Conservation (phyloP, 345 rosid species). For the Rhizophora apiculata region DNA sequence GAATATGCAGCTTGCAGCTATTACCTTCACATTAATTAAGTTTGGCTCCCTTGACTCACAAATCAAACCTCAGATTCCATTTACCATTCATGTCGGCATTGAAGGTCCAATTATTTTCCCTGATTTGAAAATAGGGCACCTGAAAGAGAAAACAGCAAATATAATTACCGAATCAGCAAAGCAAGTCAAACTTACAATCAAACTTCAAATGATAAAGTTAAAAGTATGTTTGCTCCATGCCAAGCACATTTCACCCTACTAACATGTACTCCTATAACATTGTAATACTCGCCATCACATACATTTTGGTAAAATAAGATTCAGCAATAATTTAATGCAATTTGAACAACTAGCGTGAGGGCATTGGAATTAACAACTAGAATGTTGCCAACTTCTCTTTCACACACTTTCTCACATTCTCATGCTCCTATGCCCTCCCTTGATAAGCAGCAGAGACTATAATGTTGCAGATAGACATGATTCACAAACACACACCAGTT, state of each 20-base stretch:
- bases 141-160: conserved; percentile 28
- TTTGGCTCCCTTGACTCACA: conserved; percentile 32
- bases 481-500: too few species aligned
- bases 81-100: conserved; percentile 71
- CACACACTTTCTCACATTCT: too few species aligned
- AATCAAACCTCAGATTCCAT: conserved; percentile 78
- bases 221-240: neutral
- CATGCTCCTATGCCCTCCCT: too few species aligned
- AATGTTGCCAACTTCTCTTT: too few species aligned
- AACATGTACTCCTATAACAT: too few species aligned
- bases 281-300: too few species aligned
- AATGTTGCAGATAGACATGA: neutral
- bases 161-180: neutral
- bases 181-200: neutral
- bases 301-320: too few species aligned
- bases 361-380: too few species aligned
- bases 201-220: neutral
- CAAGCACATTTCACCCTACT: too few species aligned
- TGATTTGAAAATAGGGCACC: conserved; percentile 83
- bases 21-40: conserved; percentile 13
- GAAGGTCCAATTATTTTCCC: conserved; percentile 90
- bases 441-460: neutral
- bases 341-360: too few species aligned
- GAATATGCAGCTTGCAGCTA: conserved; percentile 6
- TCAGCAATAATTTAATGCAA: too few species aligned